Evolutionary conservation across 2,329 filamentous ascomycete species (phyloP), one percentile per base, ranked within the genome.

Genomic region (Aureobasidium namibiae): DNA sequence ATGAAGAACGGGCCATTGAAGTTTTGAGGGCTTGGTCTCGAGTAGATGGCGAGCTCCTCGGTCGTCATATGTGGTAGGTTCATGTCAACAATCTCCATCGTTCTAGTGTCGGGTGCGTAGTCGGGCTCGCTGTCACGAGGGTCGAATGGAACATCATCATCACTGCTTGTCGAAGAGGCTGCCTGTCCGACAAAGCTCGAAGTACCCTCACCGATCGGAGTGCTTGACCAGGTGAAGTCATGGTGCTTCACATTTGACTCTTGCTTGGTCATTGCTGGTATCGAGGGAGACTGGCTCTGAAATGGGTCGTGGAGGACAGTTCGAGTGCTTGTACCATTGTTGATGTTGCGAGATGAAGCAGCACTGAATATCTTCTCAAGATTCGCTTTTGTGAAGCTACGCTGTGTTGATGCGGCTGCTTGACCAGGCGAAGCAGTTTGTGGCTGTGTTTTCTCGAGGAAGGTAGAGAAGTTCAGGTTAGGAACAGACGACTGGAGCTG

Each of bases 1-100:
- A 66, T 64, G 61, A 74, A 74, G 65, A 73, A 74, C 0, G 73
- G 71, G 0, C 72, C 72, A 6, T 67, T 66, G 60, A 72, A 70
- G 56, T 66, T 69, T 56, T 74, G 72, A 10, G 61, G 60, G n/a
- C 67, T 73, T 1, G 70, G 69, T 23, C 58, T 49, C 18, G 59
- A 49, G 42, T 50, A 52, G 7, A 36, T 14, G 31, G 59, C 59
- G 24, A 56, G 48, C 36, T 62, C 36, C 29, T 44, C 58, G 14
- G 45, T 49, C 9, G 42, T 53, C 42, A 56, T 50, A 13, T 44
- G 23, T 14, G 60, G 53, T 11, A 39, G 26, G 16, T n/a, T 46
- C 16, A 60, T 45, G 31, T 33, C 38, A 16, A 53, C 14, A 10
- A 48, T 52, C 5, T 60, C 33, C 31, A 60, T 39, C 1, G 29